These are phyloP conservation scores for Xylaria sp. DNA, from an alignment of 2,329 filamentous ascomycete species.

Conservation along the genomic window DNA sequence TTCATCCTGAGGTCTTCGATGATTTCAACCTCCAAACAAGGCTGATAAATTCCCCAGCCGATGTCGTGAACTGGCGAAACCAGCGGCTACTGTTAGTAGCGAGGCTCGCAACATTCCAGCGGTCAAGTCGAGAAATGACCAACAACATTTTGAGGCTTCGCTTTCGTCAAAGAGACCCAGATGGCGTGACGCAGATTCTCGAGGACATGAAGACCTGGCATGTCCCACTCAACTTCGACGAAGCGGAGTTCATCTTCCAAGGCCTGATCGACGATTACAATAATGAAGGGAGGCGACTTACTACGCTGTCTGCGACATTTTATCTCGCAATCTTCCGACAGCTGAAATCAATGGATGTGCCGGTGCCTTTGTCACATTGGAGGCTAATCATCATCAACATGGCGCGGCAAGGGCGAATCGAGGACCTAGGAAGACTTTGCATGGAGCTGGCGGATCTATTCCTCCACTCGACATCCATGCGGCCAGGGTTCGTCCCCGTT, in stretches of 20 bases:
- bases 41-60: slow-evolving; percentile 35
- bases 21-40: slow-evolving; percentile 38
- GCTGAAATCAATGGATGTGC: slow-evolving; percentile 37
- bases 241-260: slow-evolving; percentile 30
- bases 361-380: slow-evolving; percentile 40
- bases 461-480: slow-evolving; percentile 31
- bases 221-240: slow-evolving; percentile 30
- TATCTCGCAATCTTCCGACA: slow-evolving; percentile 34
- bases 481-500: slow-evolving; percentile 38
- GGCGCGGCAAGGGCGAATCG: slow-evolving; percentile 39
- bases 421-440: slow-evolving; percentile 42
- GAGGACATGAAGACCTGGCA: slow-evolving; percentile 35
- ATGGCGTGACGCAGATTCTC: slow-evolving; percentile 32
- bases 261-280: slow-evolving; percentile 26
- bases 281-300: slow-evolving; percentile 11
- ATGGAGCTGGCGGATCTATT: slow-evolving; percentile 38
- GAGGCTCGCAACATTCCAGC: slow-evolving; percentile 33
- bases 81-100: slow-evolving; percentile 43
- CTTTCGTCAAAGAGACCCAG: slow-evolving; percentile 28
- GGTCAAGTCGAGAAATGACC: slow-evolving; percentile 28
- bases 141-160: slow-evolving; percentile 34
- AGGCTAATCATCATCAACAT: slow-evolving; percentile 41
- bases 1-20: slow-evolving; percentile 53
- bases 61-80: slow-evolving; percentile 37
- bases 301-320: slow-evolving; percentile 26